phyloP scores from a whole-genome alignment of 2,329 filamentous ascomycete genomes.

The Dothideomycetes sp. region DNA sequence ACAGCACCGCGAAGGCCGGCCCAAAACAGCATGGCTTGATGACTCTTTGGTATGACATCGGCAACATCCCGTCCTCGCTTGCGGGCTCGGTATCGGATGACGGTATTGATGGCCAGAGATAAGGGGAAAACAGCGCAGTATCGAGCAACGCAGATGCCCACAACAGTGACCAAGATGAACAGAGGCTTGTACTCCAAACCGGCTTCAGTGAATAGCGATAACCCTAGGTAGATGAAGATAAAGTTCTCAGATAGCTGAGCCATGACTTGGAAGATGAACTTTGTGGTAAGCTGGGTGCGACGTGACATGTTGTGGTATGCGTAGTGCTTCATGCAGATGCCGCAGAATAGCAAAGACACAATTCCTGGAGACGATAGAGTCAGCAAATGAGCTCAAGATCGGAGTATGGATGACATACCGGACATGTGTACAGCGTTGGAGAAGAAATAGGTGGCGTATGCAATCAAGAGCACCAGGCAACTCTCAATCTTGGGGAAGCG shows the following conservation, averaged over 20 bases:
- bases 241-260: slow-evolving; percentile 97
- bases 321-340: slow-evolving; percentile 96
- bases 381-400: slow-evolving; percentile 6
- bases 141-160: slow-evolving; percentile 83
- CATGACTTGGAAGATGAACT: slow-evolving; percentile 91
- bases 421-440: slow-evolving; percentile 94
- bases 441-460: slow-evolving; percentile 96
- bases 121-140: slow-evolving; percentile 94
- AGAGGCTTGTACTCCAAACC: slow-evolving; percentile 84
- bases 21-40: slow-evolving; percentile 99
- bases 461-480: slow-evolving; percentile 83
- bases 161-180: slow-evolving; percentile 83
- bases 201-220: slow-evolving; percentile 87
- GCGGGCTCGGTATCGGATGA: slow-evolving; percentile 75
- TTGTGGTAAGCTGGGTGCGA: slow-evolving; percentile 91
- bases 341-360: slow-evolving; percentile 91
- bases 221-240: slow-evolving; percentile 96
- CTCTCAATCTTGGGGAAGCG: slow-evolving; percentile 95
- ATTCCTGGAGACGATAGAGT: slow-evolving; percentile 52
- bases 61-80: slow-evolving; percentile 64
- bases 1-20: slow-evolving; percentile 90
- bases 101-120: slow-evolving; percentile 80
- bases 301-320: slow-evolving; percentile 99
- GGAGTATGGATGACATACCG: slow-evolving; percentile 46
- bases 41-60: slow-evolving; percentile 86